Conservation (phyloP, 148 eudicot genomes). For the Agrostemma githago region DNA sequence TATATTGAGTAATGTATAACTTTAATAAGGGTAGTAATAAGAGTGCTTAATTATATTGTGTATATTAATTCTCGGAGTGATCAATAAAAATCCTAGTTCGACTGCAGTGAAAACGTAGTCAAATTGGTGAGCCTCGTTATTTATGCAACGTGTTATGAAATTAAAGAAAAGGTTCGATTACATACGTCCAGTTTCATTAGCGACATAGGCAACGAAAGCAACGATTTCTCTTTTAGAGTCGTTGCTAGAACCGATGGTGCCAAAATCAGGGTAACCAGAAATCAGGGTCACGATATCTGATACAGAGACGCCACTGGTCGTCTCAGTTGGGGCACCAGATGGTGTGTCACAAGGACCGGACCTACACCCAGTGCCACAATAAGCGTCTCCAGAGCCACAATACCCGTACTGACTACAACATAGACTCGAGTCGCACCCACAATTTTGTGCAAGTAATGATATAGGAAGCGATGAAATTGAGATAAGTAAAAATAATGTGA, state of each 20-base stretch:
- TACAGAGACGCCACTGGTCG: not conserved
- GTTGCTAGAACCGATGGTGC: conserved; percentile 25
- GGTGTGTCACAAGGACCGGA: conserved; percentile 18
- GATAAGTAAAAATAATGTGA: not conserved
- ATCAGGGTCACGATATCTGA: conserved; percentile 21
- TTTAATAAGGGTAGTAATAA: too few relatives aligned
- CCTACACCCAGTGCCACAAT: conserved; percentile 16
- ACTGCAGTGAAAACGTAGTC: too few relatives aligned
- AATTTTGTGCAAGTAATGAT: conserved; percentile 18
- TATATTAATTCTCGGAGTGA: too few relatives aligned
- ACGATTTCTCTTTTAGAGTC: conserved; percentile 28
- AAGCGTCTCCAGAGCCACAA: conserved; percentile 16
- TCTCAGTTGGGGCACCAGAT: conserved; percentile 3
- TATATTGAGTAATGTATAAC: too few relatives aligned
- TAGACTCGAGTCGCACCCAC: conserved; percentile 24
- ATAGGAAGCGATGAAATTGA: conserved; percentile 5
- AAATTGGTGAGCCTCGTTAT: too few relatives aligned
- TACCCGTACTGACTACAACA: conserved; percentile 25
- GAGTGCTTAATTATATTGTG: too few relatives aligned
- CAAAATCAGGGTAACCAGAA: conserved; percentile 19
- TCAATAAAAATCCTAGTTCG: too few relatives aligned
- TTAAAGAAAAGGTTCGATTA: not conserved
- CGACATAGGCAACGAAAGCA: conserved; percentile 30
- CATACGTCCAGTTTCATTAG: conserved; percentile 36
- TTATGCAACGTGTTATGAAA: too few relatives aligned